Evolutionary conservation across 495 filamentous ascomycete species (phyloP).

Genomic region (Hyaloscypha finlandica): DNA sequence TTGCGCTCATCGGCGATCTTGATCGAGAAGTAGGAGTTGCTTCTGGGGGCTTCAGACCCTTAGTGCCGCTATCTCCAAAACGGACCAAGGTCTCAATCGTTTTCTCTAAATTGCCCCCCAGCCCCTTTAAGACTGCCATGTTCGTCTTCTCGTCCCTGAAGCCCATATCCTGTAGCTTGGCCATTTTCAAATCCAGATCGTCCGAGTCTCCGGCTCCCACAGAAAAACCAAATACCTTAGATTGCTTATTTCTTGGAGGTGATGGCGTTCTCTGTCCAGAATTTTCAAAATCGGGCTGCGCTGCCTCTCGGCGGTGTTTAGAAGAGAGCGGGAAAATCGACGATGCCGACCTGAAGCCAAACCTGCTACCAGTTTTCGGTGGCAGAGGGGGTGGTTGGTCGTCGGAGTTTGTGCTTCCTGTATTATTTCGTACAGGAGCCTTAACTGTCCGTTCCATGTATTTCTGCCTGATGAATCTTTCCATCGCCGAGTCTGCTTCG

Average conservation of each 20-base stretch:
- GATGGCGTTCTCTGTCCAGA: constrained; percentile 34
- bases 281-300: constrained; percentile 22
- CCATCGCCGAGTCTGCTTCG: constrained; percentile 89
- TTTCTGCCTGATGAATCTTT: constrained; percentile 91
- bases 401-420: constrained; percentile 48
- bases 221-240: constrained; percentile 28
- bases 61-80: constrained; percentile 64
- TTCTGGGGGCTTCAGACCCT: constrained; percentile 34
- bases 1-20: constrained; percentile 42
- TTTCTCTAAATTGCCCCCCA: constrained; percentile 81
- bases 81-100: constrained; percentile 80
- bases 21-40: constrained; percentile 41
- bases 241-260: constrained; percentile 38
- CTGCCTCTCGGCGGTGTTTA: constrained; percentile 44
- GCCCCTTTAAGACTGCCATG: constrained; percentile 71
- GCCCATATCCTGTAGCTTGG: constrained; percentile 84
- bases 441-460: constrained; percentile 55
- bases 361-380: constrained; percentile 76
- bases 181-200: constrained; percentile 68
- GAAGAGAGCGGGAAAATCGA: constrained; percentile 61
- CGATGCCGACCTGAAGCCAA: constrained; percentile 74
- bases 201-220: constrained; percentile 35
- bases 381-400: constrained; percentile 77
- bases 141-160: constrained; percentile 85
- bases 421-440: constrained; percentile 42